Conservation (phyloP, 306 rosid species). For the Citrullus colocynthis region DNA sequence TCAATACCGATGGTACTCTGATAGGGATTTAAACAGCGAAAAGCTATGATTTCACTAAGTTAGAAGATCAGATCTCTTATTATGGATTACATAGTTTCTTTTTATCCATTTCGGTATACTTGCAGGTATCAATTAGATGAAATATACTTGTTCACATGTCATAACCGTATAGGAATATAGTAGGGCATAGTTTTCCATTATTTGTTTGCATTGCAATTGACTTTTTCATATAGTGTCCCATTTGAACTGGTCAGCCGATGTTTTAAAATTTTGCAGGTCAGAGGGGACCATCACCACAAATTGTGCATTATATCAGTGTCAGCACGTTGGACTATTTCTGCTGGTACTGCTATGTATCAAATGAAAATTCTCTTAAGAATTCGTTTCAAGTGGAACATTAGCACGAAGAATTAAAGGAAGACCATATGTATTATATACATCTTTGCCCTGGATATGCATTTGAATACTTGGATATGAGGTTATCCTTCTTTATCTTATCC, state of each 20-base stretch:
- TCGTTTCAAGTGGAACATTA: not conserved
- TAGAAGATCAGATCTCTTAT: not conserved
- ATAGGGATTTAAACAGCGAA: not conserved
- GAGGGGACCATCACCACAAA: slow-evolving; percentile 56
- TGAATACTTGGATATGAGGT: not conserved
- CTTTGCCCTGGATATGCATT: not conserved
- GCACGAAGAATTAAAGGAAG: not conserved
- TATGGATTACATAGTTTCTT: not conserved
- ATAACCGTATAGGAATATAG: not conserved
- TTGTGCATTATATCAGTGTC: not conserved
- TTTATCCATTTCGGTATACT: not conserved
- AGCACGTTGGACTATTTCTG: not conserved
- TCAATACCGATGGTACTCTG: not conserved
- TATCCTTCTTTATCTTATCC: not conserved
- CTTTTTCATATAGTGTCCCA: not conserved
- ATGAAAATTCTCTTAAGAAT: not conserved
- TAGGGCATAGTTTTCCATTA: not conserved
- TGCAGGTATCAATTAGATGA: not conserved
- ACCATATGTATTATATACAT: not conserved
- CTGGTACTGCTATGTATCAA: not conserved
- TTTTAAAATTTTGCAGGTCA: slow-evolving; percentile 26
- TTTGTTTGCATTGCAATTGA: not conserved
- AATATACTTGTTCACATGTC: not conserved
- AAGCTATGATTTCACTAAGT: not conserved
- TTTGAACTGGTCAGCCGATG: not conserved